Evolutionary conservation across 768 basidiomycete genomes (phyloP).

Genomic region (Serendipita sp.): DNA sequence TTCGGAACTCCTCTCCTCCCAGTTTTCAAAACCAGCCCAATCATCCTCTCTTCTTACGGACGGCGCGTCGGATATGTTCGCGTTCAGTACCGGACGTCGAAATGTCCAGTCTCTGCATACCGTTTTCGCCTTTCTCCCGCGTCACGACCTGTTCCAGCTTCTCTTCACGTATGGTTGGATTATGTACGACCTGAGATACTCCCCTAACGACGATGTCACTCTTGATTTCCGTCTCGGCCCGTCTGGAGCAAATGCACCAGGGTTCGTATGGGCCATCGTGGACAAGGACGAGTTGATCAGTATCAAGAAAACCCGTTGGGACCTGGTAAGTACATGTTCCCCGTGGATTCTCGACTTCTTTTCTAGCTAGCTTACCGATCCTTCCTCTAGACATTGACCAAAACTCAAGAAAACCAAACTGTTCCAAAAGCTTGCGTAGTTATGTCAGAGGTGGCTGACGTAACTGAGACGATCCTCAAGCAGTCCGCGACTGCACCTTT

Average conservation of each 20-base stretch:
- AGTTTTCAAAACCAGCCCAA: conserved; percentile 55
- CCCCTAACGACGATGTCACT: conserved; percentile 48
- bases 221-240: conserved; percentile 60
- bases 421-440: conserved; percentile 50
- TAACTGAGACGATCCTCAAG: conserved; percentile 66
- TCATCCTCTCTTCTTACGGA: conserved; percentile 38
- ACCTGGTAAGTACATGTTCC: conserved; percentile 42
- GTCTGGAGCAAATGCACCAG: conserved; percentile 28
- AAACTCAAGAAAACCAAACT: conserved; percentile 46
- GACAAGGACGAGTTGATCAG: conserved; percentile 59
- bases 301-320: conserved; percentile 65
- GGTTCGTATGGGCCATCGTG: conserved; percentile 74
- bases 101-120: conserved; percentile 65
- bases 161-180: conserved; percentile 26
- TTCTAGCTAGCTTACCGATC: background rate
- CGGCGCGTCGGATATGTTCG: conserved; percentile 65
- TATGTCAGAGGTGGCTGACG: conserved; percentile 84
- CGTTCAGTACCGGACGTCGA: conserved; percentile 76
- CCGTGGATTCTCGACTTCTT: background rate
- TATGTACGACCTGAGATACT: conserved; percentile 62
- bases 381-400: conserved; percentile 61
- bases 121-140: conserved; percentile 58
- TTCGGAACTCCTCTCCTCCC: conserved; percentile 38
- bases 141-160: conserved; percentile 64
- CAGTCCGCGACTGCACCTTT: conserved; percentile 32